Percentiles rank a stretch among this genome's conserved stretches.
Evolutionary conservation across 2,329 filamentous ascomycete genomes (phyloP).

Genomic region (Colletotrichum coccodes): DNA sequence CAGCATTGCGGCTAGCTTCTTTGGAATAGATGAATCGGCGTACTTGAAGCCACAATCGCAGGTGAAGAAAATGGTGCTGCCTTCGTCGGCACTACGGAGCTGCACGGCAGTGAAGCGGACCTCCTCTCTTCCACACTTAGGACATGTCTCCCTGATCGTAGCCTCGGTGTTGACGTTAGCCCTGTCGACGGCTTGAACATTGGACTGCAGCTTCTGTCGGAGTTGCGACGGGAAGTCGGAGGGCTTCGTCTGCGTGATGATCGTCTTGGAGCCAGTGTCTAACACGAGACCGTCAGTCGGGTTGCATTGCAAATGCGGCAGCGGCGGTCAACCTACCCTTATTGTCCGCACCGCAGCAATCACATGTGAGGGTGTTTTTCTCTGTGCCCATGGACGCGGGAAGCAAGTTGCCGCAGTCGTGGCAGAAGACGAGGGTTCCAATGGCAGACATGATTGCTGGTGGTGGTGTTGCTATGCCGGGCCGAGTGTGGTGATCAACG

Average conservation of each 20-base stretch:
- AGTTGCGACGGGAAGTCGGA: constrained; percentile 92
- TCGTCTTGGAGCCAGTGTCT: constrained; percentile 81
- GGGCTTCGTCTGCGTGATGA: constrained; percentile 86
- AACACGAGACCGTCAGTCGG: background rate
- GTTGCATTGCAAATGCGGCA: background rate
- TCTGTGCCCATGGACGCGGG: constrained; percentile 81
- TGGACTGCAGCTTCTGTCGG: constrained; percentile 84
- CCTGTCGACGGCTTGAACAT: constrained; percentile 82
- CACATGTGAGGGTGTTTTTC: constrained; percentile 82
- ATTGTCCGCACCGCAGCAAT: constrained; percentile 86
- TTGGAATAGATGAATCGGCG: constrained; percentile 41
- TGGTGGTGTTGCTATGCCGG: constrained; percentile 34
- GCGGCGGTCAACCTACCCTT: constrained; percentile 68
- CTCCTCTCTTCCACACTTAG: constrained; percentile 82
- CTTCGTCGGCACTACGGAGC: constrained; percentile 92
- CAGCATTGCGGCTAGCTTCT: constrained; percentile 35
- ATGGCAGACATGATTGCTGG: constrained; percentile 80
- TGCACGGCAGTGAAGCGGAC: constrained; percentile 89
- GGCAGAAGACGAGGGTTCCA: constrained; percentile 92
- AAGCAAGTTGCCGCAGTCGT: constrained; percentile 89
- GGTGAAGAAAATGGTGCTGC: constrained; percentile 89
- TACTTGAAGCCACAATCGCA: constrained; percentile 90
- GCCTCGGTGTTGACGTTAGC: constrained; percentile 82
- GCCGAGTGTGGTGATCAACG: constrained; percentile 11
- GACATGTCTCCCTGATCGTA: constrained; percentile 74